Conservation (phyloP, 2,329 filamentous ascomycete species). For the Periconia sp. region DNA sequence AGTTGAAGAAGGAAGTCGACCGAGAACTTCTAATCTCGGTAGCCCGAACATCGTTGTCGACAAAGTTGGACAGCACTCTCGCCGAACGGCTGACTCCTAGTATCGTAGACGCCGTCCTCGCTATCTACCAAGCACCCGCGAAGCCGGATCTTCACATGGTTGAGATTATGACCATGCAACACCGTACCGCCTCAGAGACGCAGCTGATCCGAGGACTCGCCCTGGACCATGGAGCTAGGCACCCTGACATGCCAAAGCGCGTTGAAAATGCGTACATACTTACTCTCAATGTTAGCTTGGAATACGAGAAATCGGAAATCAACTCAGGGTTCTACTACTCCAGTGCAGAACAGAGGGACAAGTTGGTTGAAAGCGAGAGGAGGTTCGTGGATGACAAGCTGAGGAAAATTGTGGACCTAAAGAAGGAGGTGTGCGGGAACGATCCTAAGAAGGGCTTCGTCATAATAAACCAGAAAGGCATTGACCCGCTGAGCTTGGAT, state of each 20-base stretch:
- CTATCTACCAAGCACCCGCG: conserved; percentile 85
- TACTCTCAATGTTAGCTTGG: conserved; percentile 92
- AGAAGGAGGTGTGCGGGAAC: conserved; percentile 94
- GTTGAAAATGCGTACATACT: conserved; percentile 96
- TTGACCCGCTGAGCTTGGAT: conserved; percentile 93
- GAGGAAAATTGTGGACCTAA: conserved; percentile 95
- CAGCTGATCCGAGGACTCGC: conserved; percentile 93
- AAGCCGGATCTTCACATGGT: conserved; percentile 99
- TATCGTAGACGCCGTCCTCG: conserved; percentile 94
- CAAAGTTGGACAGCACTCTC: conserved; percentile 88
- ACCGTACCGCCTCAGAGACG: conserved; percentile 93
- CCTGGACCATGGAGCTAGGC: conserved; percentile 91
- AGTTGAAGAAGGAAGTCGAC: conserved; percentile 85
- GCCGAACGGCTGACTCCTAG: conserved; percentile 91
- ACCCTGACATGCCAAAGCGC: conserved; percentile 97
- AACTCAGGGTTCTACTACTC: conserved; percentile 99
- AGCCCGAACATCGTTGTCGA: conserved; percentile 90
- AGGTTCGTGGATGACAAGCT: conserved; percentile 95
- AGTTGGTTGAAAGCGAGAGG: conserved; percentile 96
- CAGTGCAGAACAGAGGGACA: conserved; percentile 94
- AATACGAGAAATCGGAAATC: conserved; percentile 99
- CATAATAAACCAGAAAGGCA: conserved; percentile 98
- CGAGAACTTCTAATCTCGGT: conserved; percentile 92
- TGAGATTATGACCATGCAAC: conserved; percentile 99
- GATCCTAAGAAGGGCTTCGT: conserved; percentile 96